phyloP scores from a whole-genome alignment of 2,329 filamentous ascomycete species.

The Thelonectria blattea region DNA sequence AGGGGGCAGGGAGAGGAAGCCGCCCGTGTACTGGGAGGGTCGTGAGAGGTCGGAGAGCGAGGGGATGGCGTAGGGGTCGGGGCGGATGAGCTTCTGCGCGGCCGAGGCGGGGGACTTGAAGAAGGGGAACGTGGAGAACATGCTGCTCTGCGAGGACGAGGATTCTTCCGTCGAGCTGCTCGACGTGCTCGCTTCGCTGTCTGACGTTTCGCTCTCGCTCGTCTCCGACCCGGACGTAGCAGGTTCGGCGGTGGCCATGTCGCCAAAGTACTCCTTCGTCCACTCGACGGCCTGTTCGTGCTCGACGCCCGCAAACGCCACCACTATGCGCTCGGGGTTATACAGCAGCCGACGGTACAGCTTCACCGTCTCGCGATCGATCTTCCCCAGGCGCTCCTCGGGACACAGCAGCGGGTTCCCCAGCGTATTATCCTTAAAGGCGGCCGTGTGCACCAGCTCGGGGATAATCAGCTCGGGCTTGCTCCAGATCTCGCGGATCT shows the following conservation, averaged over 20 bases:
- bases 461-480: conserved; percentile 96
- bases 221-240: conserved; percentile 61
- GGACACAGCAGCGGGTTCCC: conserved; percentile 94
- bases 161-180: conserved; percentile 43
- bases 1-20: conserved; percentile 83
- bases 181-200: conserved; percentile 42
- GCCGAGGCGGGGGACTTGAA: conserved; percentile 87
- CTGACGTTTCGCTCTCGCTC: conserved; percentile 49
- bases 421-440: conserved; percentile 94
- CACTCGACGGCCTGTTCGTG: conserved; percentile 81
- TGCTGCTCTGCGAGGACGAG: conserved; percentile 59
- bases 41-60: conserved; percentile 62
- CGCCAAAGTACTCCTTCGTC: conserved; percentile 86
- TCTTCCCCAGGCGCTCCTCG: conserved; percentile 76
- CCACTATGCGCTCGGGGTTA: conserved; percentile 86
- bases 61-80: conserved; percentile 50
- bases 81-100: conserved; percentile 64
- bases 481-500: conserved; percentile 96
- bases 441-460: conserved; percentile 93
- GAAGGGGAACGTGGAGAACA: conserved; percentile 86
- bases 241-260: conserved; percentile 70
- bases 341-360: conserved; percentile 86
- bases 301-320: conserved; percentile 91
- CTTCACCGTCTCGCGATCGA: conserved; percentile 75
- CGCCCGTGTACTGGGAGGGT: conserved; percentile 88